Conservation (phyloP, 371 early-diverging fungal genomes). For the Rhizopus sp. region DNA sequence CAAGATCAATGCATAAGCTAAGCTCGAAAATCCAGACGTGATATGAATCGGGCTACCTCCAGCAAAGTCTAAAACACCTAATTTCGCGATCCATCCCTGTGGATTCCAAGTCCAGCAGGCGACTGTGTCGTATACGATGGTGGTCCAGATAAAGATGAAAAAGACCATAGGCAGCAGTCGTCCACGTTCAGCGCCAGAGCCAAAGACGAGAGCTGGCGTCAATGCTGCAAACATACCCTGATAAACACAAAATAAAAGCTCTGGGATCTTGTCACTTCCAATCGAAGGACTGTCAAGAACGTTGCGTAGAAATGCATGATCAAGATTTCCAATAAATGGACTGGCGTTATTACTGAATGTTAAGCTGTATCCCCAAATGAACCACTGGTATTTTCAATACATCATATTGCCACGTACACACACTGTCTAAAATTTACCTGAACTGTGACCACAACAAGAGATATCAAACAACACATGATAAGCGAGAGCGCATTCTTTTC, state of each 20-base stretch:
- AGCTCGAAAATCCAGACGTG: slow-evolving; percentile 84
- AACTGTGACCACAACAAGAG: slow-evolving; percentile 69
- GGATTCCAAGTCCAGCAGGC: slow-evolving; percentile 94
- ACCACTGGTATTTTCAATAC: slow-evolving; percentile 61
- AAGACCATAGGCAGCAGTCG: slow-evolving; percentile 84
- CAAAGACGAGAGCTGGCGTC: slow-evolving; percentile 89
- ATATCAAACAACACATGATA: slow-evolving; percentile 66
- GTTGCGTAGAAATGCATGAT: slow-evolving; percentile 67
- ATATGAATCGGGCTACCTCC: slow-evolving; percentile 93
- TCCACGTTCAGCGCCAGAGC: slow-evolving; percentile 83
- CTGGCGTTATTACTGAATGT: slow-evolving; percentile 74
- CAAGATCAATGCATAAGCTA: slow-evolving; percentile 82
- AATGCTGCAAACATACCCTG: slow-evolving; percentile 87
- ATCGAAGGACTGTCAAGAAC: slow-evolving; percentile 58
- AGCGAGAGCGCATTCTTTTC: slow-evolving; percentile 80
- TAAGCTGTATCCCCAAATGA: slow-evolving; percentile 83
- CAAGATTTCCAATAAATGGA: slow-evolving; percentile 80
- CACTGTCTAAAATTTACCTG: slow-evolving; percentile 21
- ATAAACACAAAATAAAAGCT: slow-evolving; percentile 69
- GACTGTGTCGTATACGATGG: slow-evolving; percentile 83
- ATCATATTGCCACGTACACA: not conserved
- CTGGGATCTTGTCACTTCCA: slow-evolving; percentile 64
- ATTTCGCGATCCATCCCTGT: slow-evolving; percentile 79
- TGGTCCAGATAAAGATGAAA: slow-evolving; percentile 92
- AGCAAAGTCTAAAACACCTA: slow-evolving; percentile 85